Evolutionary conservation across 2,329 filamentous ascomycete species (phyloP).

Genomic region (Graphilbum sp.): DNA sequence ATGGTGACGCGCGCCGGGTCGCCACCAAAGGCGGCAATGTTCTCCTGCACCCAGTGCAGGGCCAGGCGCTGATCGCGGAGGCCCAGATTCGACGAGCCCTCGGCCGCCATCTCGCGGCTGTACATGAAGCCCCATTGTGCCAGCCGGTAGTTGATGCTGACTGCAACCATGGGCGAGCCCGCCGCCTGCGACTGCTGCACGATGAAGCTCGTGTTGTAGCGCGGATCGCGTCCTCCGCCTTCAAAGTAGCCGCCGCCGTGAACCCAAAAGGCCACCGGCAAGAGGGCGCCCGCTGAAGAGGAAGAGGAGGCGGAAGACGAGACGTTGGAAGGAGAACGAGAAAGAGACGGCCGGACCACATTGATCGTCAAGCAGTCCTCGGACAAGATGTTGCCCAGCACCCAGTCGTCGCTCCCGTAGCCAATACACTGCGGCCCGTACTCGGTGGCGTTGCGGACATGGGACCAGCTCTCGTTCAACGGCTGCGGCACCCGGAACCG

Average conservation of each 20-base stretch:
- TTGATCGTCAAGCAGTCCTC: conserved; percentile 24
- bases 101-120: conserved; percentile 16
- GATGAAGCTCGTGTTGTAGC: too few species aligned
- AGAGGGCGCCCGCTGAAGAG: too few species aligned
- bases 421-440: too few species aligned
- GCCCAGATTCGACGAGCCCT: conserved; percentile 24
- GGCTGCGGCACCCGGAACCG: conserved; percentile 13
- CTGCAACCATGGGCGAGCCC: conserved; percentile 25
- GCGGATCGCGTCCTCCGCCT: too few species aligned
- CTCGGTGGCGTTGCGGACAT: too few species aligned
- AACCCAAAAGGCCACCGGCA: too few species aligned
- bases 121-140: conserved; percentile 27
- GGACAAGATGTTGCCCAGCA: too few species aligned
- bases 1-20: conserved; percentile 22
- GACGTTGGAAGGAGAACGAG: conserved; percentile 21
- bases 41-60: conserved; percentile 31
- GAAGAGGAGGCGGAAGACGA: too few species aligned
- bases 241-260: too few species aligned
- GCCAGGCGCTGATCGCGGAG: conserved; percentile 32
- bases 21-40: conserved; percentile 29
- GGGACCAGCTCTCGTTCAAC: conserved; percentile 8
- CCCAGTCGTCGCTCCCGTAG: too few species aligned
- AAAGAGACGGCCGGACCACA: too few species aligned
- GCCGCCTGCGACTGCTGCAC: too few species aligned
- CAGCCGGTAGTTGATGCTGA: conserved; percentile 29